phyloP scores from a whole-genome alignment of 768 basidiomycete species.

The Pholiota molesta region DNA sequence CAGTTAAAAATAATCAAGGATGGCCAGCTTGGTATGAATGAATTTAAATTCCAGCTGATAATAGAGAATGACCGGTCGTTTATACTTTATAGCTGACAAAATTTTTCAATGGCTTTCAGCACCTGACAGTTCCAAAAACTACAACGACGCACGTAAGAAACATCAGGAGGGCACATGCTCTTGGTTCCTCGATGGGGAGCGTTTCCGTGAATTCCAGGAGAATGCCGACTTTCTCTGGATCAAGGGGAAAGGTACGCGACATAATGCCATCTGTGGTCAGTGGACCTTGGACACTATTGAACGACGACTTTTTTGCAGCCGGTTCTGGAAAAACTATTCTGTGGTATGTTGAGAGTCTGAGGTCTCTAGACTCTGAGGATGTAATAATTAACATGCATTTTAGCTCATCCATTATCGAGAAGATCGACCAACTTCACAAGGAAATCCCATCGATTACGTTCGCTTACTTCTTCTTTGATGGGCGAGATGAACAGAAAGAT shows the following conservation, averaged over 20 bases:
- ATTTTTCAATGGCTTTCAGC: neutral
- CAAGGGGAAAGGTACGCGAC: neutral
- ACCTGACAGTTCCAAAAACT: neutral
- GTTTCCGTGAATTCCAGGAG: neutral
- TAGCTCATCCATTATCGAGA: neutral
- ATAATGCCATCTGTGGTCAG: neutral
- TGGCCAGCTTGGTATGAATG: no score
- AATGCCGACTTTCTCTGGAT: neutral
- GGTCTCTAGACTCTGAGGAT: neutral
- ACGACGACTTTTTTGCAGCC: neutral
- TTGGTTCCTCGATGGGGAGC: neutral
- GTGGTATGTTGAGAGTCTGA: neutral
- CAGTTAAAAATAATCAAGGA: no score
- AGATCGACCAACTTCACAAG: neutral
- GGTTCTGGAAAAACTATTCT: neutral
- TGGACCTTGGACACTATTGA: neutral
- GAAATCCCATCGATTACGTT: neutral
- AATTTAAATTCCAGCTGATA: no score
- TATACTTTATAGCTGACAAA: neutral
- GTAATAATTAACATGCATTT: neutral
- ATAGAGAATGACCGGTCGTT: no score
- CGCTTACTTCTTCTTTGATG: neutral
- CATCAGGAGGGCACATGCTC: neutral
- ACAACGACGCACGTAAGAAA: neutral
- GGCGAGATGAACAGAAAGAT: neutral